Evolutionary conservation across 1,284 basidiomycete species (phyloP), one percentile per base, ranked within the genome.

Genomic region (Austroboletus niveus): DNA sequence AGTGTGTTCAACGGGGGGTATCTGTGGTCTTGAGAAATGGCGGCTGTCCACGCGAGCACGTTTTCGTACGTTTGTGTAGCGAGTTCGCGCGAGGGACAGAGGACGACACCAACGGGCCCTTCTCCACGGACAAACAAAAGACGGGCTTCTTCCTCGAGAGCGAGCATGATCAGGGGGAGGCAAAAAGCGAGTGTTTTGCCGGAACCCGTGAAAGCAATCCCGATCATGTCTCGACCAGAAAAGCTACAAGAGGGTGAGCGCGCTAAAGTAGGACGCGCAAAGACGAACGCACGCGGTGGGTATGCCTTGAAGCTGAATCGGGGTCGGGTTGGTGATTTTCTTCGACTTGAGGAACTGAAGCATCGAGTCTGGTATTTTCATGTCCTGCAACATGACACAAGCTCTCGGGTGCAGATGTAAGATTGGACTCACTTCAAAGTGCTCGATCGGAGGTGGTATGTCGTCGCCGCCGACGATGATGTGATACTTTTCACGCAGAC

Each of bases 21-120:
- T 53, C 76, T 76, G 20, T 87, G 87, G 7, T 84, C 87, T 60
- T 83, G 85, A n/a, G 85, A 82, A 45, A 98, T 76, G 11, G 90
- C 87, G 15, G 76, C 76, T 22, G 92, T 91, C 89, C 98, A 96
- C 1, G 81, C 83, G 32, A 92, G 72, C 46, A 98, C 81, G 52
- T 95, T 95, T 69, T 99, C 97, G 69, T 92, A 97, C 10, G 97
- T 99, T 71, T 99, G 97, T 47, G 87, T 87, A 0, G 94, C 94
- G 15, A 98, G 77, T 71, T 98, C 94, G 53, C 94, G 85, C 3
- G 94, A 96, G 1, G 94, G 95, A 75, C 97, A 99, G 42, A 99
- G 84, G 60, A 99, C 82, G 58, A 99, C 83, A 0, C 94, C 97
- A 3, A 97, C 88, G 0, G 97, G 97, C 0, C 97, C 96, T 75